phyloP scores from a whole-genome alignment of 129 eudicot genomes.

The Kitagawia praeruptora region DNA sequence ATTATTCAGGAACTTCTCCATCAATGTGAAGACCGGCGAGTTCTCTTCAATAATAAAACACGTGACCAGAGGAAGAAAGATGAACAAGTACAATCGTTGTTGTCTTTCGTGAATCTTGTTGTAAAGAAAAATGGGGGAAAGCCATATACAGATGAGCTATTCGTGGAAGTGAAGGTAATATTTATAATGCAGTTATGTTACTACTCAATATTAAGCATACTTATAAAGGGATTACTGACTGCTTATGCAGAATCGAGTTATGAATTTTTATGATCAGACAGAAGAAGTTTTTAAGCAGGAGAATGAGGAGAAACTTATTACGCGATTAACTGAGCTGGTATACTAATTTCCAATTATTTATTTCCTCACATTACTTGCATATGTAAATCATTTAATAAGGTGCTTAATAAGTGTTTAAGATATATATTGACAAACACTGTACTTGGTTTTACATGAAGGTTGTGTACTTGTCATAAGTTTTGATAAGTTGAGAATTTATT shows the following conservation, averaged over 20 bases:
- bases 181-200: neutral
- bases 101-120: slow-evolving; percentile 49
- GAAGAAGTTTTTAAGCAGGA: slow-evolving; percentile 12
- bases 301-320: slow-evolving; percentile 62
- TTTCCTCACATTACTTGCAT: neutral
- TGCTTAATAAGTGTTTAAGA: too few relatives aligned
- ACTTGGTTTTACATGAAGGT: too few relatives aligned
- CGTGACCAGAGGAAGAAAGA: slow-evolving; percentile 38
- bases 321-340: slow-evolving; percentile 85
- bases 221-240: neutral
- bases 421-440: too few relatives aligned
- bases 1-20: slow-evolving; percentile 42
- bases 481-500: too few relatives aligned
- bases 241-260: slow-evolving; percentile 60
- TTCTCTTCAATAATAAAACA: slow-evolving; percentile 72
- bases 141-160: slow-evolving; percentile 73
- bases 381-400: too few relatives aligned
- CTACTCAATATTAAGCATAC: neutral
- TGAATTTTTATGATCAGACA: slow-evolving; percentile 44
- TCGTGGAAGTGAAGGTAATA: slow-evolving; percentile 55
- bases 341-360: neutral
- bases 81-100: slow-evolving; percentile 51
- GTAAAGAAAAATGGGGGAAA: slow-evolving; percentile 45
- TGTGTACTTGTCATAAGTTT: too few relatives aligned
- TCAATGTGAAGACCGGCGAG: slow-evolving; percentile 54